Base-by-base conservation (phyloP, 805 yeast genomes). In the Groenewaldozyma tartarivorans region DNA sequence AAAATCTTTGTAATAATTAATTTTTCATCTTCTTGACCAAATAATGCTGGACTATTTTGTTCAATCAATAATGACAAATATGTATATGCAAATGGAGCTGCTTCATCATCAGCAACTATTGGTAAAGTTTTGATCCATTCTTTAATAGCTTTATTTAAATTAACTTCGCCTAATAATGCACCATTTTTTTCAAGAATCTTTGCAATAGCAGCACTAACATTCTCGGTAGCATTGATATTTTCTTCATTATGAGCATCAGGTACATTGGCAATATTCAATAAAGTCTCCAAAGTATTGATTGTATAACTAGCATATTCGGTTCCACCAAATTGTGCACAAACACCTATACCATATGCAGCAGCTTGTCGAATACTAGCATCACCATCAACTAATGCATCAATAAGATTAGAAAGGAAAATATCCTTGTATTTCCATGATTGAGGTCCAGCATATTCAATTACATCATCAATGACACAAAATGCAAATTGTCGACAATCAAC, bases 221-320 rank as follows among this genome's bases (percentile, higher is more conserved):
- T 82, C 60, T 92, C 98, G 1, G 96, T 87, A 4, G 96, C 94
- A 42, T 73, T 72, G 32, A 83, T 61, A 54, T 86, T 86, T 43
- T 83, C 95, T 33, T 84, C 94, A n/a, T 78, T 74, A 47, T 83
- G 77, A 2, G 95, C 80, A 49, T 85, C 94, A 5, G 95, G 87
- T 19, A 77, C 76, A 31, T 75, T 68, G 16, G 81, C 73, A 63
- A 86, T 74, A 50, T 78, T 78, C 53, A 81, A 72, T 60, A 92
- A 70, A 16, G 85, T 77, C 48, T 78, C 85, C 48, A 90, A 65
- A n/a, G 86, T 72, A 5, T 80, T 74, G 20, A 83, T 58, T 40
- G 81, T 74, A 41, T 81, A 72, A 26, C 79, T 78, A 18, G 69
- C 69, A 56, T 78, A 84, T 2, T 66, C 56, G 2, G 63, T 58